A percentile compares a stretch with the other conserved stretches of the same genome.
Conservation (phyloP, 495 filamentous ascomycete genomes). For the Cenococcum geophilum region DNA sequence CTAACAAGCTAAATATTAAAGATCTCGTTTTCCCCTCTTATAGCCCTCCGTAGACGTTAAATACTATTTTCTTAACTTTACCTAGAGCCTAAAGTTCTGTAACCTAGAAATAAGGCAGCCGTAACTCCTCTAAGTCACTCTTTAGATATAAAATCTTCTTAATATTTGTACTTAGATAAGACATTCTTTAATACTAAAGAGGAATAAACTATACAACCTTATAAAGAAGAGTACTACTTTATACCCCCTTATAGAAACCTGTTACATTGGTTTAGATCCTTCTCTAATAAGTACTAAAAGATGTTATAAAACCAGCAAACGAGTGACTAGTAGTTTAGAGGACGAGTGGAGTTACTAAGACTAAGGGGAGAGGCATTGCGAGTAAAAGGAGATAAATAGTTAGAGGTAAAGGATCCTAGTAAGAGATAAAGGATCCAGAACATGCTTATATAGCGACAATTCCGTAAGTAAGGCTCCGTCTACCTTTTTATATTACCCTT, state of each 20-base stretch:
- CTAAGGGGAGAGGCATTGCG: no score
- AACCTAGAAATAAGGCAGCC: constrained; percentile 25
- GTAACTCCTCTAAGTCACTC: no score
- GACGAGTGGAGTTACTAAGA: no score
- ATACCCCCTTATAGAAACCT: not conserved
- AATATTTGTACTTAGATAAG: constrained; percentile 4
- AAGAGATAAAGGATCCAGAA: no score
- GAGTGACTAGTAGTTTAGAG: no score
- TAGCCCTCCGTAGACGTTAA: constrained; percentile 21
- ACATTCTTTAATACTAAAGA: not conserved
- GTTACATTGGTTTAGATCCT: not conserved
- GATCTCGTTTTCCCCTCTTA: constrained; percentile 8
- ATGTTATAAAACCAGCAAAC: constrained; percentile 24
- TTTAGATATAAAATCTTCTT: constrained; percentile 1
- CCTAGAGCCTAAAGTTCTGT: constrained; percentile 18
- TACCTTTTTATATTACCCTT: no score
- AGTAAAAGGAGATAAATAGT: no score
- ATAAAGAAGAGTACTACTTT: not conserved
- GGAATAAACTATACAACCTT: not conserved
- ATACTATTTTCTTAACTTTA: constrained; percentile 20
- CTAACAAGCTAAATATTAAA: no score
- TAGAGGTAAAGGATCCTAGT: no score
- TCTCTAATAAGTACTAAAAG: not conserved
- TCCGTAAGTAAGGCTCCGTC: no score
- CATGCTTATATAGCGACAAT: no score